phyloP scores from a whole-genome alignment of 208 protist species.

The Trypanosoma lewisi region DNA sequence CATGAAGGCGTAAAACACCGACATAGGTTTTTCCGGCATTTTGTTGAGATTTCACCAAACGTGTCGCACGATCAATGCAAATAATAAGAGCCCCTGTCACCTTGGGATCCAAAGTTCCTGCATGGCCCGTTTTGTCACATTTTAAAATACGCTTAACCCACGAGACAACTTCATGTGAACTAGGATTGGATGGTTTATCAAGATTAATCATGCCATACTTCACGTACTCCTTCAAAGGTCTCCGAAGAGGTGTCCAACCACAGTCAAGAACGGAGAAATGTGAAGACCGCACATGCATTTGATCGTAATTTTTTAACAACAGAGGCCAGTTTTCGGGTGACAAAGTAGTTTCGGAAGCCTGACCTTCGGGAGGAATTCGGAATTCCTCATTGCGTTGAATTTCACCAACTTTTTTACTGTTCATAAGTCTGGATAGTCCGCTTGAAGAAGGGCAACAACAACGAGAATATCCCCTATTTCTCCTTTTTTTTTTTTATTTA shows the following conservation, averaged over 20 bases:
- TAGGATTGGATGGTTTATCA: conserved; percentile 99
- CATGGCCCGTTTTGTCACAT: conserved; percentile 99
- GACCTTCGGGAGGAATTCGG: conserved; percentile 59
- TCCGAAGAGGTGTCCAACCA: conserved; percentile 97
- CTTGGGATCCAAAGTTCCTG: conserved; percentile 99
- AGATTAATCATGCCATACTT: conserved; percentile 99
- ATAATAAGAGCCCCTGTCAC: conserved; percentile 99
- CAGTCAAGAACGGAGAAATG: conserved; percentile 97
- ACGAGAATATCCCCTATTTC: background rate
- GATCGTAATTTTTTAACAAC: conserved; percentile 99
- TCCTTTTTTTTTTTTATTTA: too few relatives aligned
- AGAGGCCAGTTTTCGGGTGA: conserved; percentile 97
- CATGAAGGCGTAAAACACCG: conserved; percentile 96
- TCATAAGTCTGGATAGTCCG: conserved; percentile 32
- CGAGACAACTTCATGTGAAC: conserved; percentile 99
- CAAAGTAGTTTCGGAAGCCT: conserved; percentile 53
- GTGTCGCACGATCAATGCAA: conserved; percentile 98
- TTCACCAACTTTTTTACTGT: conserved; percentile 73
- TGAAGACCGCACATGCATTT: conserved; percentile 96
- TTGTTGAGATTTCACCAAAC: conserved; percentile 99
- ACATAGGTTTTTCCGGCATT: conserved; percentile 99
- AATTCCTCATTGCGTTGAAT: conserved; percentile 79
- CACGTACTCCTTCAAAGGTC: conserved; percentile 97
- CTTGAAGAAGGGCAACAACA: background rate
- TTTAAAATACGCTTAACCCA: conserved; percentile 99